phyloP scores from a whole-genome alignment of 805 yeast genomes.

The Candida lessepsii region DNA sequence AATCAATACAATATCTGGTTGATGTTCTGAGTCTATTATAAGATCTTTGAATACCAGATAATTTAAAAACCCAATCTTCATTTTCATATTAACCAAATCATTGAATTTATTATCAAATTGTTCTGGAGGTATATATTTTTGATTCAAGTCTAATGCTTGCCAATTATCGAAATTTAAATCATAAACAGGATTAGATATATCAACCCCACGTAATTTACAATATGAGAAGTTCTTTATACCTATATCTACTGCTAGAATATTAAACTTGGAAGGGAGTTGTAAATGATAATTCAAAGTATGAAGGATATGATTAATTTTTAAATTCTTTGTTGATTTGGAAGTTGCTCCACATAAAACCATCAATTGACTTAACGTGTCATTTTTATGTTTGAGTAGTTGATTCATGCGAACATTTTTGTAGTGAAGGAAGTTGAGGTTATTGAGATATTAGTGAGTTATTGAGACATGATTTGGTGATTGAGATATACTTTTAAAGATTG shows the following conservation, averaged over 20 bases:
- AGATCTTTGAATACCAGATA: conserved; percentile 21
- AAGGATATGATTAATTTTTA: conserved; percentile 8
- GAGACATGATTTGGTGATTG: neutral
- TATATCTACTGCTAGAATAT: conserved; percentile 34
- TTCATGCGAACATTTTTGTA: neutral
- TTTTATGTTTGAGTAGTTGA: conserved; percentile 5
- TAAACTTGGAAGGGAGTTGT: conserved; percentile 12
- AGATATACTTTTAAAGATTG: too few relatives aligned
- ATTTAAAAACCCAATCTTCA: conserved; percentile 14
- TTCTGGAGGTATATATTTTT: conserved; percentile 6
- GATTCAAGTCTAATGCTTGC: conserved; percentile 17
- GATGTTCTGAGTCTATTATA: conserved; percentile 7
- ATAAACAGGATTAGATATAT: conserved; percentile 9
- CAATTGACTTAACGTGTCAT: conserved; percentile 13
- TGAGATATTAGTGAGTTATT: too few relatives aligned
- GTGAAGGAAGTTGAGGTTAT: too few relatives aligned
- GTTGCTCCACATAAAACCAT: conserved; percentile 22
- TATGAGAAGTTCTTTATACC: conserved; percentile 44
- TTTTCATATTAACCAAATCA: conserved; percentile 7
- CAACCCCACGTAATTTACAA: conserved; percentile 21
- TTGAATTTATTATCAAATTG: conserved; percentile 8
- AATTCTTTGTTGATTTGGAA: conserved; percentile 17
- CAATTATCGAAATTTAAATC: conserved; percentile 10
- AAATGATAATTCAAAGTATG: conserved; percentile 10
- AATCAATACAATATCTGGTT: conserved; percentile 26